These are phyloP conservation scores for Sonneratia alba DNA, from an alignment of 345 rosid genomes.

Conservation along the genomic window DNA sequence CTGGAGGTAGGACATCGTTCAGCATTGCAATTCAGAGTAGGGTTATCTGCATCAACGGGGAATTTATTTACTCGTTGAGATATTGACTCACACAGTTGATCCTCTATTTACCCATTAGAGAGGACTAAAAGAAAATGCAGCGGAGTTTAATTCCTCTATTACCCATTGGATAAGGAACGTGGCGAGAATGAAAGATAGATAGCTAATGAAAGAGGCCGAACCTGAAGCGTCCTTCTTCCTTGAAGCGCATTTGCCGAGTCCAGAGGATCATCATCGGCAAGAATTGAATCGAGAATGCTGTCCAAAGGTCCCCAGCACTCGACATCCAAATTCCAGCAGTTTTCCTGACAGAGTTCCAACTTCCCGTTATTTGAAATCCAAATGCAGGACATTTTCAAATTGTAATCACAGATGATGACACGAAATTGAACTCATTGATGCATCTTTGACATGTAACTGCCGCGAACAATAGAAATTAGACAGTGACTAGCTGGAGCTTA, in stretches of 20 bases:
- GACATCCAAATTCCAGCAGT: conserved; percentile 40
- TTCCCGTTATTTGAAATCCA: neutral
- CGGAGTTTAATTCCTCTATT: neutral
- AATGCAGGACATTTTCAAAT: neutral
- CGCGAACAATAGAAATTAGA: neutral
- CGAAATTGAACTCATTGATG: neutral
- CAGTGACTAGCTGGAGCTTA: neutral
- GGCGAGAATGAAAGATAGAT: neutral
- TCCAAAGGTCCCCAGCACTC: conserved; percentile 27
- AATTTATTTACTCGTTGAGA: neutral
- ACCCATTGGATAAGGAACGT: neutral
- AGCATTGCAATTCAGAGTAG: conserved; percentile 1
- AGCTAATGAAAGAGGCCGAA: neutral
- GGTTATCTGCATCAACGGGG: neutral
- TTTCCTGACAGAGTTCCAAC: conserved; percentile 25
- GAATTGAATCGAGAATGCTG: conserved; percentile 20
- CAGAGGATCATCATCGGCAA: conserved; percentile 14
- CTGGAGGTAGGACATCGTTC: neutral
- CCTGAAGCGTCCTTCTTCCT: conserved; percentile 1
- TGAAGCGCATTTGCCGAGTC: neutral
- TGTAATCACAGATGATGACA: neutral
- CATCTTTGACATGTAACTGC: neutral
- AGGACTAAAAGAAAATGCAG: neutral
- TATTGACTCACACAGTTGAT: neutral
- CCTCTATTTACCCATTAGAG: neutral